A percentile compares a stretch with the other conserved stretches of the same genome.
These are phyloP conservation scores for Brassica rapa DNA, from an alignment of 345 rosid genomes.

Conservation along the genomic window DNA sequence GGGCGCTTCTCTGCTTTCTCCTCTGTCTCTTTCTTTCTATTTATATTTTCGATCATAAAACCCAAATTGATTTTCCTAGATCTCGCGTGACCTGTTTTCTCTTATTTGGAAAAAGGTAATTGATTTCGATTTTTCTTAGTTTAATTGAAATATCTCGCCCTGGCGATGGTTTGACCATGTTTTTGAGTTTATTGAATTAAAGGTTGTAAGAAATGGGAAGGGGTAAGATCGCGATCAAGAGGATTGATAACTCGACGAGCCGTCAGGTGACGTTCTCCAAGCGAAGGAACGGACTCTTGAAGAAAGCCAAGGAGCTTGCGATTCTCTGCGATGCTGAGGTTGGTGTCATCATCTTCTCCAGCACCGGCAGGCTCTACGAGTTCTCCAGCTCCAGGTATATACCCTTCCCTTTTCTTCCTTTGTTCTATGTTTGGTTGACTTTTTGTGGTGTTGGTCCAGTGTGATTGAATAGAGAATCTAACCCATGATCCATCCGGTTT, in stretches of 20 bases:
- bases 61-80: slow-evolving; percentile 16
- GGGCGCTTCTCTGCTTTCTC: background rate
- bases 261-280: background rate
- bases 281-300: background rate
- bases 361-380: background rate
- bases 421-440: background rate
- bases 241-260: background rate
- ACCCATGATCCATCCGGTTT: background rate
- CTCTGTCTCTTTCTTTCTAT: background rate
- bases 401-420: background rate
- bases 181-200: background rate
- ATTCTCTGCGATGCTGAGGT: background rate
- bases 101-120: background rate
- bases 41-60: slow-evolving; percentile 1
- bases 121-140: background rate
- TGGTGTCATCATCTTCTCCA: background rate
- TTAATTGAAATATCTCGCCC: background rate
- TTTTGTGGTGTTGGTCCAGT: background rate
- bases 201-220: background rate
- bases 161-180: slow-evolving; percentile 2
- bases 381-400: background rate
- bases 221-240: background rate
- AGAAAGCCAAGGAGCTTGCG: background rate
- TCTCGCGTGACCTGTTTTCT: background rate
- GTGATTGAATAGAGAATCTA: background rate